A percentile compares a stretch with the other conserved stretches of the same genome.
phyloP scores from a whole-genome alignment of 2,329 filamentous ascomycete species.

The Trichothecium roseum region DNA sequence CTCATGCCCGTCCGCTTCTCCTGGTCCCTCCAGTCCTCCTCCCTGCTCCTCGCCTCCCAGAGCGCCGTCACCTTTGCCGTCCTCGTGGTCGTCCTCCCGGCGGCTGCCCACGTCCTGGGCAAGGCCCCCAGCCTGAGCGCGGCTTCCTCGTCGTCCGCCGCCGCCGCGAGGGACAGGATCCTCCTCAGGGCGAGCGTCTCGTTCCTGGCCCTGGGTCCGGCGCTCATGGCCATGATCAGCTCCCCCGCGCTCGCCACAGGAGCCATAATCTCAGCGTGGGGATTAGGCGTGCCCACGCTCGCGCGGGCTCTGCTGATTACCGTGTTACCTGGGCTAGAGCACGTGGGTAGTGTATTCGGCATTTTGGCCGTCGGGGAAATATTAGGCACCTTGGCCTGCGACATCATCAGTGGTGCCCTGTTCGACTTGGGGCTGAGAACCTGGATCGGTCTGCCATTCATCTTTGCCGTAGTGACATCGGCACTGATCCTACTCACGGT shows the following conservation, averaged over 20 bases:
- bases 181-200: conserved; percentile 8
- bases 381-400: conserved; percentile 11
- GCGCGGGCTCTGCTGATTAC: conserved; percentile 14
- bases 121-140: conserved; percentile 6
- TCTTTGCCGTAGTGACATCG: conserved; percentile 8
- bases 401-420: conserved; percentile 11
- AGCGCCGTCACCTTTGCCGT: conserved; percentile 12
- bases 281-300: conserved; percentile 14
- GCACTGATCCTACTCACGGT: conserved; percentile 8
- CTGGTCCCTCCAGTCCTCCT: conserved; percentile 11
- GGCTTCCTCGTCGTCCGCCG: conserved; percentile 10
- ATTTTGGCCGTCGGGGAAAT: conserved; percentile 14
- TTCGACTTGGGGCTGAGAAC: conserved; percentile 13
- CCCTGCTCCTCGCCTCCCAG: conserved; percentile 12
- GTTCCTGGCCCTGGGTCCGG: conserved; percentile 12
- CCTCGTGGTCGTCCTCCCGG: conserved; percentile 12
- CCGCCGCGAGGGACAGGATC: too few species aligned
- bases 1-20: conserved; percentile 16
- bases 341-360: conserved; percentile 13
- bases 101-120: conserved; percentile 5
- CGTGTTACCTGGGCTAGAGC: conserved; percentile 4
- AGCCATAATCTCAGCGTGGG: conserved; percentile 11
- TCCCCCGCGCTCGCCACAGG: conserved; percentile 10
- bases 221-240: conserved; percentile 12
- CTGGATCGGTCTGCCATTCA: conserved; percentile 14